Percentiles rank a stretch among this genome's conserved stretches.
These are phyloP conservation scores for Trichoderma citrinoviride DNA, from an alignment of 2,329 filamentous ascomycete species.

Conservation along the genomic window DNA sequence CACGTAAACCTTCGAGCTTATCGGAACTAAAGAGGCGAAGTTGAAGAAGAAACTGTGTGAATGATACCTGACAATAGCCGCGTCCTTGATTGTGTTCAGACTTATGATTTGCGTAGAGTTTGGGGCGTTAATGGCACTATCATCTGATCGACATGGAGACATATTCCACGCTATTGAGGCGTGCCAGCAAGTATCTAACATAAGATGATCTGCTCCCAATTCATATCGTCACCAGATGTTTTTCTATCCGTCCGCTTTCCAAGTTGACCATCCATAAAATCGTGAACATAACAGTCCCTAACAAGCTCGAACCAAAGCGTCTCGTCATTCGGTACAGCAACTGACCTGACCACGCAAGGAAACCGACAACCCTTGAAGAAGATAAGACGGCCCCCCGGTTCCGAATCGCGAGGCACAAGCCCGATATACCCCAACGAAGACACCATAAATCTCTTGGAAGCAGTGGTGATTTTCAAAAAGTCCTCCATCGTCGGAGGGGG, in stretches of 20 bases:
- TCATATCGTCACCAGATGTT: fast-evolving
- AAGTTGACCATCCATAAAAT: not conserved
- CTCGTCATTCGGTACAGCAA: not conserved
- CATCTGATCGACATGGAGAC: no score
- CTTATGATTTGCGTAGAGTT: no score
- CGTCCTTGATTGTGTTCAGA: no score
- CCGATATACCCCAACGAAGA: not conserved
- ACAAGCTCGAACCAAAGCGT: not conserved
- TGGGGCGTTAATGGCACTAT: no score
- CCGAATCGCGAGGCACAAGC: not conserved
- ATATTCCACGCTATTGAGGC: no score
- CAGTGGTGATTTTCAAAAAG: not conserved
- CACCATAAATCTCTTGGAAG: not conserved
- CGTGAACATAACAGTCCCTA: not conserved
- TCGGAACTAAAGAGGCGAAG: no score
- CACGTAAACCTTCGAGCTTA: no score
- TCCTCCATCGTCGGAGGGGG: not conserved
- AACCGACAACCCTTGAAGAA: not conserved
- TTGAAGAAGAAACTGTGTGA: no score
- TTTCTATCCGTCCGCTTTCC: fast-evolving
- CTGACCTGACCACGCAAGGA: not conserved
- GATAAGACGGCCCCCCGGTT: not conserved
- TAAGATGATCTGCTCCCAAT: not conserved
- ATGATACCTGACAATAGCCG: no score
- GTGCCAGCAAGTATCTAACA: no score